Conservation (phyloP, 2,329 filamentous ascomycete species). For the Microdochium paspali region DNA sequence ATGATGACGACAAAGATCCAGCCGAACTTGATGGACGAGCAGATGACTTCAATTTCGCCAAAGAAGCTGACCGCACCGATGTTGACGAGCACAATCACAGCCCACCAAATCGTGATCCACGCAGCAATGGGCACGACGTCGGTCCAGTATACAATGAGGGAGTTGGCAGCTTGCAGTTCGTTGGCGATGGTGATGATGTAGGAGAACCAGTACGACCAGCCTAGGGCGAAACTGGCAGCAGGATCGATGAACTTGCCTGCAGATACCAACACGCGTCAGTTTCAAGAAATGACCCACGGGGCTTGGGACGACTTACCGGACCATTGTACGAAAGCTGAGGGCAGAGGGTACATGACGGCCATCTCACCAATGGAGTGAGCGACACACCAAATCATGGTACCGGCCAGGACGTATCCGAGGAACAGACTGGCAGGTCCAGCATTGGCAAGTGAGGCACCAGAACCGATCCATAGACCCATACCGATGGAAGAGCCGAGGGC, state of each 20-base stretch:
- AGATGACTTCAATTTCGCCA: constrained; percentile 33
- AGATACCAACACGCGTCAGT: neutral
- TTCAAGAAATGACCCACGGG: neutral
- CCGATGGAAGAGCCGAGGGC: constrained; percentile 35
- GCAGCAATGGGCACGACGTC: constrained; percentile 28
- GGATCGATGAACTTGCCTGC: constrained; percentile 30
- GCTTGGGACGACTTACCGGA: constrained; percentile 13
- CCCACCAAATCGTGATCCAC: constrained; percentile 33
- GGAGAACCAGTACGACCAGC: constrained; percentile 36
- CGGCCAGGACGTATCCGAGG: constrained; percentile 32
- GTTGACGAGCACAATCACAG: constrained; percentile 27
- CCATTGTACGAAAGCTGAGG: constrained; percentile 36
- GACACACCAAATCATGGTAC: constrained; percentile 35
- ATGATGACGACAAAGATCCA: constrained; percentile 39
- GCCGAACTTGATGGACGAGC: constrained; percentile 32
- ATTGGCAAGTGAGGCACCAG: constrained; percentile 26
- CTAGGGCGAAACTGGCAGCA: constrained; percentile 31
- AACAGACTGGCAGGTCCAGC: constrained; percentile 34
- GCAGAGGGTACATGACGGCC: constrained; percentile 34
- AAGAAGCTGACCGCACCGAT: constrained; percentile 31
- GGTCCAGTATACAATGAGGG: constrained; percentile 33
- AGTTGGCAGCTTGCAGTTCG: constrained; percentile 28
- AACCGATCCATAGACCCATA: constrained; percentile 36
- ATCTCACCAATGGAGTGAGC: constrained; percentile 35
- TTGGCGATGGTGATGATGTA: constrained; percentile 34